Evolutionary conservation across 2,329 filamentous ascomycete species (phyloP), one percentile per base, ranked within the genome.

Genomic region (Cladosporium sp.): DNA sequence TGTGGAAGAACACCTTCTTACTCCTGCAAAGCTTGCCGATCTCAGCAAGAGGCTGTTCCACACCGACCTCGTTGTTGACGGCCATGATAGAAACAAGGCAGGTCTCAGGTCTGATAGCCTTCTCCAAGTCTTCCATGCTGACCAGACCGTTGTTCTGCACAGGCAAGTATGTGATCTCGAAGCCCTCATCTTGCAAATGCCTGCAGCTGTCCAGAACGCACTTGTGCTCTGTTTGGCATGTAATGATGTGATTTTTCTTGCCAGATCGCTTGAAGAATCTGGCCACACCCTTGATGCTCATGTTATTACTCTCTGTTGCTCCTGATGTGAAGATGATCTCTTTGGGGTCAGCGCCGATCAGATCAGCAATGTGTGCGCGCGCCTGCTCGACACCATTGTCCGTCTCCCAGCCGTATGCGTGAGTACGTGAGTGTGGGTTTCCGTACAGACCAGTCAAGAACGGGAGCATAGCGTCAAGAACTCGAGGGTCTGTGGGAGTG

Each of bases 291-390:
- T 99, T 99, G 79, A 99, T 91, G 75, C 92, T 96, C 94, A 99
- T 99, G 71, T 99, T 99, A 78, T 99, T 99, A 73, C 92, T 97
- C 79, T 99, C 94, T 0, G 94, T 99, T 15, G 94, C 94, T 58
- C 94, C 94, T 69, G 92, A 97, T 6, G 94, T 99, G 77, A 99
- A 97, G 69, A 99, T 95, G 65, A 99, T 97, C 74, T 99, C 94
- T 77, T 99, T 99, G 5, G 94, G 81, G 73, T 99, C 92, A 28
- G 94, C 94, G 25, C 93, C 93, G 65, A 99, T 94, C 58, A 99
- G 83, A 39, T 82, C 82, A 3, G 94, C 94, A 64, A 97, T 82
- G 70, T 97, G 85, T 67, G 84, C 83, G 68, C 94, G 85, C 43
- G 94, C 92, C 63, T 90, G 83, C 74, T 99, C 94, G 20, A 96